Percentiles rank a stretch among this genome's conserved stretches.
Conservation (phyloP, 306 rosid species). For the Castanea sativa region DNA sequence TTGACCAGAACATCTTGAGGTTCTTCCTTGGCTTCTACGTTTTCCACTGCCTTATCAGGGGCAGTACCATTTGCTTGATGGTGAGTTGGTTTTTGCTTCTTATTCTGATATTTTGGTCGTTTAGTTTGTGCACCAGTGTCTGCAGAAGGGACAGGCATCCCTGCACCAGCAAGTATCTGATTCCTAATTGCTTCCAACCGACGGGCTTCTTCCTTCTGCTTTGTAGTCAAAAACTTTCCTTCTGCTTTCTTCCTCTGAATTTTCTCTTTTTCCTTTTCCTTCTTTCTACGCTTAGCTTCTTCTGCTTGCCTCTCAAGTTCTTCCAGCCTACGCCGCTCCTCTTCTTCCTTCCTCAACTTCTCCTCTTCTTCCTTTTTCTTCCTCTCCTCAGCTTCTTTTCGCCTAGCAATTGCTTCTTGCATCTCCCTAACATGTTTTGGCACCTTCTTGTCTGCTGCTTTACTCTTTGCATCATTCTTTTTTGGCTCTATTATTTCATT, state of each 20-base stretch:
- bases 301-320: slow-evolving; percentile 82
- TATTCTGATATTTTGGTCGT: slow-evolving; percentile 76
- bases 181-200: slow-evolving; percentile 78
- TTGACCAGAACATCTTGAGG: slow-evolving; percentile 42
- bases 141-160: slow-evolving; percentile 40
- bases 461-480: slow-evolving; percentile 68
- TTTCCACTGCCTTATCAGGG: slow-evolving; percentile 48
- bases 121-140: slow-evolving; percentile 61
- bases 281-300: slow-evolving; percentile 77
- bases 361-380: slow-evolving; percentile 83
- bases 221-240: slow-evolving; percentile 68
- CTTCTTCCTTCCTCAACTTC: slow-evolving; percentile 84
- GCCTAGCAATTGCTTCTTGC: slow-evolving; percentile 90
- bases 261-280: slow-evolving; percentile 90
- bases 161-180: slow-evolving; percentile 62
- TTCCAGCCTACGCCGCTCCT: slow-evolving; percentile 70
- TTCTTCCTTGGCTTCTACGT: slow-evolving; percentile 43
- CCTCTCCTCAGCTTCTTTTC: slow-evolving; percentile 84
- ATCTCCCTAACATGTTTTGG: slow-evolving; percentile 99
- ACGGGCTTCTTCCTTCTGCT: slow-evolving; percentile 84
- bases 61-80: slow-evolving; percentile 58
- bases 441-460: slow-evolving; percentile 79
- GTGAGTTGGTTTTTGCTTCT: slow-evolving; percentile 55
- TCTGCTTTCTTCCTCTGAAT: slow-evolving; percentile 59
- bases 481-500: slow-evolving; percentile 51